phyloP scores from a whole-genome alignment of 768 basidiomycete genomes.

The Amanita inopinata region DNA sequence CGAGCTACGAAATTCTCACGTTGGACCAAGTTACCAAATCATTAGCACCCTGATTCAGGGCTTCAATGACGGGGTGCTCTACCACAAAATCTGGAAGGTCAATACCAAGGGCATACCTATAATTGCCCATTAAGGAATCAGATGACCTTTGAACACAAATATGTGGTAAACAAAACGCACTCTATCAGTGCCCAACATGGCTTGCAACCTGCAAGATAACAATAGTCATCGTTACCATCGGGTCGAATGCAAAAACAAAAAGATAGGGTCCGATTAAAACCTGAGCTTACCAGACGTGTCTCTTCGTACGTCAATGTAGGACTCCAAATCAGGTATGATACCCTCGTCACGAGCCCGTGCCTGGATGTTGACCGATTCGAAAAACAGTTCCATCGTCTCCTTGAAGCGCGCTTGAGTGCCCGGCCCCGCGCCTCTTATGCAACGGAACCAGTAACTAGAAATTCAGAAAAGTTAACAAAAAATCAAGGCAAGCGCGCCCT shows the following conservation, averaged over 20 bases:
- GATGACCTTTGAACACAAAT: constrained; percentile 4
- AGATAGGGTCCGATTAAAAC: no score
- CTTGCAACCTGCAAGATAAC: constrained; percentile 42
- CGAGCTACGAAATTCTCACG: constrained; percentile 27
- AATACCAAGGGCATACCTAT: constrained; percentile 53
- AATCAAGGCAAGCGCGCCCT: no score
- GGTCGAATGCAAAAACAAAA: constrained; percentile 11
- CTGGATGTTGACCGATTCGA: constrained; percentile 58
- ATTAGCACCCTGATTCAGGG: constrained; percentile 59
- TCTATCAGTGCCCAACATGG: constrained; percentile 71
- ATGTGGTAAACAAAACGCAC: constrained; percentile 22
- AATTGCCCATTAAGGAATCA: constrained; percentile 4
- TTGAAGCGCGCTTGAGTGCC: constrained; percentile 62
- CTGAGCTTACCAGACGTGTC: constrained; percentile 52
- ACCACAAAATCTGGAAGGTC: constrained; percentile 64
- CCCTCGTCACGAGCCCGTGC: constrained; percentile 44
- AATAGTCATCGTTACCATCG: constrained; percentile 4
- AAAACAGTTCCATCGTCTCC: constrained; percentile 58
- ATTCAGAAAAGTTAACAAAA: constrained; percentile 5
- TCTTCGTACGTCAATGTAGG: constrained; percentile 61
- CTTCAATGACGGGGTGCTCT: constrained; percentile 50
- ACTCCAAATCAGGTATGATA: constrained; percentile 57
- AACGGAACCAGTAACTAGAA: constrained; percentile 58
- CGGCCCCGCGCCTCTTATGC: constrained; percentile 43
- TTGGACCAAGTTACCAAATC: constrained; percentile 83